Evolutionary conservation across 2,329 filamentous ascomycete species (phyloP).

Genomic region (Penicillium palitans): DNA sequence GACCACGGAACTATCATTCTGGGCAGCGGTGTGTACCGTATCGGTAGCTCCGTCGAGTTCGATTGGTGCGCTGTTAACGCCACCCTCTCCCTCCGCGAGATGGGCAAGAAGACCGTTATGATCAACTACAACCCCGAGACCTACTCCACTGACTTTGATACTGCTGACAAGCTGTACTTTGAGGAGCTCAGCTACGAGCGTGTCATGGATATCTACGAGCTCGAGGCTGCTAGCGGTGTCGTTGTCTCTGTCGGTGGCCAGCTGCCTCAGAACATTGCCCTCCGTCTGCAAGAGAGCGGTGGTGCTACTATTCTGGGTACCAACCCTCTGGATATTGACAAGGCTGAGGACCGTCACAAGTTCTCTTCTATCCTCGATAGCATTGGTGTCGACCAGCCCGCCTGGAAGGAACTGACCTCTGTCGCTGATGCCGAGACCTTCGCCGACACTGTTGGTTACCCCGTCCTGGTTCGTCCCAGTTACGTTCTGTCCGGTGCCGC

Average conservation of each 20-base stretch:
- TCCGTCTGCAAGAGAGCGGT: slow-evolving; percentile 87
- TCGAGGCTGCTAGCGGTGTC: slow-evolving; percentile 80
- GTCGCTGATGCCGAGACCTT: slow-evolving; percentile 85
- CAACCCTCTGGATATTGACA: slow-evolving; percentile 91
- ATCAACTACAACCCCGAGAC: slow-evolving; percentile 93
- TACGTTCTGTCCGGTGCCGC: slow-evolving; percentile 97
- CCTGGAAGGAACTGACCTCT: slow-evolving; percentile 95
- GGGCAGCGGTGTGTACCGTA: slow-evolving; percentile 94
- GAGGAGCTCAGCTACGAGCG: slow-evolving; percentile 96
- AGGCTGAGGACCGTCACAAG: slow-evolving; percentile 96
- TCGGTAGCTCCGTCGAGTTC: slow-evolving; percentile 96
- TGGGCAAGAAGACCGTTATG: slow-evolving; percentile 97
- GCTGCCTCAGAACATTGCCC: slow-evolving; percentile 94
- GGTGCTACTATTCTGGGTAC: slow-evolving; percentile 90
- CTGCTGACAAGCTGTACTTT: slow-evolving; percentile 90
- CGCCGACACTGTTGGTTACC: slow-evolving; percentile 81
- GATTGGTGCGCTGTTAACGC: slow-evolving; percentile 97
- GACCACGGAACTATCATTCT: slow-evolving; percentile 88
- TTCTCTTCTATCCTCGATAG: slow-evolving; percentile 97
- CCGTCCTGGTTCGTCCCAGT: slow-evolving; percentile 88
- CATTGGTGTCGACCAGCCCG: slow-evolving; percentile 94
- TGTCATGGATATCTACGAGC: slow-evolving; percentile 98
- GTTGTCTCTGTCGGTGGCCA: slow-evolving; percentile 96
- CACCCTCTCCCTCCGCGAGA: slow-evolving; percentile 74
- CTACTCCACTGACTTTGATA: slow-evolving; percentile 79